Evolutionary conservation across 2,329 filamentous ascomycete species (phyloP).

Genomic region (Phialophora macrospora): DNA sequence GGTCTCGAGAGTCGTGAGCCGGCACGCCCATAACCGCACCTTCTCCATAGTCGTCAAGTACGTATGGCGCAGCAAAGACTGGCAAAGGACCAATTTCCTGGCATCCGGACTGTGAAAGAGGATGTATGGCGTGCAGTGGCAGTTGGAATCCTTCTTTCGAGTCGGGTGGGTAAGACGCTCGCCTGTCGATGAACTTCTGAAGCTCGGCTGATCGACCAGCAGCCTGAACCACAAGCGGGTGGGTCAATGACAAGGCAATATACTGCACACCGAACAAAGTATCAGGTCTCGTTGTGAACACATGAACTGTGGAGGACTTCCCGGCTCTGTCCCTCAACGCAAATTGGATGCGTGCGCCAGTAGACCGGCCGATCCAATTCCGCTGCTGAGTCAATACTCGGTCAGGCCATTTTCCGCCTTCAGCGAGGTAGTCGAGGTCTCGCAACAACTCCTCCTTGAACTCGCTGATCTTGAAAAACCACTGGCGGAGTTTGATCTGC

Average conservation of each 20-base stretch:
- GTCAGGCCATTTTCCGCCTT: constrained; percentile 75
- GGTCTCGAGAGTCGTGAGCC: constrained; percentile 78
- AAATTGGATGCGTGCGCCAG: constrained; percentile 74
- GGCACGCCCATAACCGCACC: constrained; percentile 93
- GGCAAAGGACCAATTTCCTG: constrained; percentile 64
- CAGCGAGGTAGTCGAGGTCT: constrained; percentile 69
- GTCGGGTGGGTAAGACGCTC: constrained; percentile 59
- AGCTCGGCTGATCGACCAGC: constrained; percentile 66
- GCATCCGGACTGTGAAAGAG: constrained; percentile 62
- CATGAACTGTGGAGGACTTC: constrained; percentile 52
- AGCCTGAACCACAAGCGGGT: constrained; percentile 68
- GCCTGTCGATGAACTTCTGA: constrained; percentile 67
- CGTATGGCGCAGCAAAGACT: constrained; percentile 82
- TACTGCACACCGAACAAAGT: constrained; percentile 89
- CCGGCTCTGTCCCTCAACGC: constrained; percentile 53
- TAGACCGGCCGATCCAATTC: constrained; percentile 85
- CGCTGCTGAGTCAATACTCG: constrained; percentile 80
- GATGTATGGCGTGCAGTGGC: constrained; percentile 67
- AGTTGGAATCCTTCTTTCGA: constrained; percentile 70
- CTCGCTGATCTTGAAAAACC: constrained; percentile 84
- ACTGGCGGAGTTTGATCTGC: constrained; percentile 87
- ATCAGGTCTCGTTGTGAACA: constrained; percentile 84
- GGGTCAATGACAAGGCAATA: constrained; percentile 74
- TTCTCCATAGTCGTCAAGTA: constrained; percentile 81
- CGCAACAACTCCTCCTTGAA: constrained; percentile 74